These are phyloP conservation scores for Aureobasidium leucospermi DNA, from an alignment of 2,329 filamentous ascomycete genomes.

Conservation along the genomic window DNA sequence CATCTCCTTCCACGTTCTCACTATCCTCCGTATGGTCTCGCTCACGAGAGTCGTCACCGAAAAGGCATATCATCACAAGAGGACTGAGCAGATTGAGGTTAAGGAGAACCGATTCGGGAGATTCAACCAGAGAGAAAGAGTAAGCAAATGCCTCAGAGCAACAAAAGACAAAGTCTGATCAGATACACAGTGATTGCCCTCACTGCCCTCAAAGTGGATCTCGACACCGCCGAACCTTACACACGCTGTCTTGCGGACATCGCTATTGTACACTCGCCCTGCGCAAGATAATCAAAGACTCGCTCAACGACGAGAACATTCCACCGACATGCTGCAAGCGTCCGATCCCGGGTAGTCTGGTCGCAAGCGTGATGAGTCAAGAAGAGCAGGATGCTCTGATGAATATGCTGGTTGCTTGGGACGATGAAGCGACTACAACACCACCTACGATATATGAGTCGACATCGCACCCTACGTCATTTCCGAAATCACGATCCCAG, in stretches of 20 bases:
- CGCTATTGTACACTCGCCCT: slow-evolving; percentile 27
- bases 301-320: slow-evolving; percentile 24
- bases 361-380: slow-evolving; percentile 32
- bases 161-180: not conserved
- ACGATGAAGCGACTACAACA: slow-evolving; percentile 19
- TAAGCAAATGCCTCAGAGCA: not conserved
- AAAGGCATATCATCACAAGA: slow-evolving; percentile 26
- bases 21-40: slow-evolving; percentile 21
- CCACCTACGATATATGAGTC: not conserved
- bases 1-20: slow-evolving; percentile 26
- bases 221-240: slow-evolving; percentile 23
- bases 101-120: slow-evolving; percentile 22
- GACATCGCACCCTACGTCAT: not conserved
- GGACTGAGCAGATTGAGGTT: slow-evolving; percentile 26
- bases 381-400: slow-evolving; percentile 31
- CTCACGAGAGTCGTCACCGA: slow-evolving; percentile 23
- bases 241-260: slow-evolving; percentile 29
- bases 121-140: slow-evolving; percentile 18
- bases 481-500: not conserved
- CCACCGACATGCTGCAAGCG: slow-evolving; percentile 35
- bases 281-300: slow-evolving; percentile 29
- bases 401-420: slow-evolving; percentile 26
- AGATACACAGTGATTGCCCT: slow-evolving; percentile 20
- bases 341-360: slow-evolving; percentile 32
- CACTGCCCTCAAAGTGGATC: slow-evolving; percentile 25